These are phyloP conservation scores for Arthroderma sp. DNA, from an alignment of 2,329 filamentous ascomycete species.

Conservation along the genomic window DNA sequence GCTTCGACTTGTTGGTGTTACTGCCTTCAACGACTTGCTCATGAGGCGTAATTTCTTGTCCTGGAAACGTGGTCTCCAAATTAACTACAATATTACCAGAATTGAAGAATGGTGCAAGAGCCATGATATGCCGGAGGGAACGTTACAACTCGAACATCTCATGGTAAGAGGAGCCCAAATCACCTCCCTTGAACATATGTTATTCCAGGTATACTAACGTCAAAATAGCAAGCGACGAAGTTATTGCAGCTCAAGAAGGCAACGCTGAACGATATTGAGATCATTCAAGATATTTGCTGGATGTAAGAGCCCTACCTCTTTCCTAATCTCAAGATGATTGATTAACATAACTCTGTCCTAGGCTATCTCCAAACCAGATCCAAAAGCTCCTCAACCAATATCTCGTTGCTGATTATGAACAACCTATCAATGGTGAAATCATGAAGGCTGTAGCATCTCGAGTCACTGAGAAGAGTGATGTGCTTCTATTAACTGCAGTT, in stretches of 20 bases:
- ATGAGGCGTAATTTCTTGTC: slow-evolving; percentile 98
- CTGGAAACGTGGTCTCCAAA: slow-evolving; percentile 97
- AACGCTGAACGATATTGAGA: slow-evolving; percentile 96
- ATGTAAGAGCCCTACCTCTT: slow-evolving; percentile 53
- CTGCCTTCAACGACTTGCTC: slow-evolving; percentile 92
- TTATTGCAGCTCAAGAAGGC: slow-evolving; percentile 97
- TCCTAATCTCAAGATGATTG: neutral
- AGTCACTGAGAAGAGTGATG: slow-evolving; percentile 96
- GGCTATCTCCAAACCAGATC: slow-evolving; percentile 95
- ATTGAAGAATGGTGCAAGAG: slow-evolving; percentile 99
- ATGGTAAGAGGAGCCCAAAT: slow-evolving; percentile 51
- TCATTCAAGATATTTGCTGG: slow-evolving; percentile 99
- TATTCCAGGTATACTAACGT: slow-evolving; percentile 7
- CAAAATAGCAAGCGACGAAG: slow-evolving; percentile 77
- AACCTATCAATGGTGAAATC: slow-evolving; percentile 98
- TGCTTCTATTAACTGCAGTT: slow-evolving; percentile 80
- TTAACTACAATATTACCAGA: slow-evolving; percentile 99
- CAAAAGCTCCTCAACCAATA: slow-evolving; percentile 99
- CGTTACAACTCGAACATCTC: slow-evolving; percentile 88
- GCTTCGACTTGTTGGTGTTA: slow-evolving; percentile 83
- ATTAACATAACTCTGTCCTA: slow-evolving; percentile 23
- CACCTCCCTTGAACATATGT: slow-evolving; percentile 2
- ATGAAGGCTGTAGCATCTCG: slow-evolving; percentile 98
- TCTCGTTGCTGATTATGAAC: slow-evolving; percentile 95
- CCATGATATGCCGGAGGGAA: slow-evolving; percentile 98